Percentiles rank a stretch among this genome's conserved stretches.
Evolutionary conservation across 495 filamentous ascomycete genomes (phyloP).

Genomic region (Lepidopterella palustris): DNA sequence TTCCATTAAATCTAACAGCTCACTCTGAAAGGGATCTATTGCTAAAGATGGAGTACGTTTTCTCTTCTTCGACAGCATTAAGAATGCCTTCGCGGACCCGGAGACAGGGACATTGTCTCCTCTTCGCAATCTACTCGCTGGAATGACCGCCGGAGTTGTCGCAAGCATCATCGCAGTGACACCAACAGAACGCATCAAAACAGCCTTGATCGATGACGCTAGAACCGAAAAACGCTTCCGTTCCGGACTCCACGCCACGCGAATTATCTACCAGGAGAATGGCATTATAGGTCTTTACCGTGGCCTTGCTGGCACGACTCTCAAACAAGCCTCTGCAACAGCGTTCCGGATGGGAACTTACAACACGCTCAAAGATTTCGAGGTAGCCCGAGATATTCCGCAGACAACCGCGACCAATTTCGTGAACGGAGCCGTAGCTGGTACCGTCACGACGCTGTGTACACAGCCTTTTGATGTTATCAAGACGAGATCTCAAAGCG

Average conservation of each 20-base stretch:
- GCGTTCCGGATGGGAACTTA: slow-evolving; percentile 61
- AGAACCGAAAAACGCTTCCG: slow-evolving; percentile 45
- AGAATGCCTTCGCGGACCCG: slow-evolving; percentile 51
- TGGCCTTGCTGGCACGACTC: slow-evolving; percentile 54
- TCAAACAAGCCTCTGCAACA: slow-evolving; percentile 62
- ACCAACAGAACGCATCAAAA: slow-evolving; percentile 62
- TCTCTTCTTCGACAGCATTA: slow-evolving; percentile 59
- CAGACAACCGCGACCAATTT: slow-evolving; percentile 49
- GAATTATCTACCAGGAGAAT: slow-evolving; percentile 43
- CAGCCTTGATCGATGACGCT: slow-evolving; percentile 63
- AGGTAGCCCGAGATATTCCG: slow-evolving; percentile 39
- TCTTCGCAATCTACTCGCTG: slow-evolving; percentile 50
- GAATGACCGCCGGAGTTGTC: slow-evolving; percentile 55
- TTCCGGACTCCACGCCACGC: slow-evolving; percentile 46
- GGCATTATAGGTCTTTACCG: slow-evolving; percentile 54
- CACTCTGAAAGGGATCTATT: slow-evolving; percentile 42
- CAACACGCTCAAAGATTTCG: slow-evolving; percentile 59
- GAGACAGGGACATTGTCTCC: slow-evolving; percentile 51
- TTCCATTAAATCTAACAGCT: background rate
- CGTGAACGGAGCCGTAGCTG: slow-evolving; percentile 54
- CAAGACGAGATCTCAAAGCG: slow-evolving; percentile 58
- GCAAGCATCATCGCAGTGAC: slow-evolving; percentile 57
- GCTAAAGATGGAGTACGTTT: slow-evolving; percentile 63
- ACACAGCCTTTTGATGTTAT: slow-evolving; percentile 65
- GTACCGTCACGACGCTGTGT: slow-evolving; percentile 52